Evolutionary conservation across 352 stramenopile genomes (phyloP).

Genomic region (Phytophthora nicotianae): DNA sequence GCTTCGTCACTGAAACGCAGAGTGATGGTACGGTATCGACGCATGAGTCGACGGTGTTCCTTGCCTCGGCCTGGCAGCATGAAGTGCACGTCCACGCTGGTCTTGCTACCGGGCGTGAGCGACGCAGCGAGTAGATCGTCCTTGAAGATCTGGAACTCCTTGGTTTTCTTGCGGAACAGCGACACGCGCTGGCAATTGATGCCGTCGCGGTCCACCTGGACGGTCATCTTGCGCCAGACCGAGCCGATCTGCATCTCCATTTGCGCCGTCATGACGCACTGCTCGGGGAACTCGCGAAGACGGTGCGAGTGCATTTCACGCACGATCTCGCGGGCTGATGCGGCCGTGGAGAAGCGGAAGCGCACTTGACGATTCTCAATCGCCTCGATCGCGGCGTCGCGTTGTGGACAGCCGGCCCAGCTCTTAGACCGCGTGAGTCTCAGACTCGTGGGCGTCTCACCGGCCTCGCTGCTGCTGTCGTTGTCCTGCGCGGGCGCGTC

Average conservation of each 20-base stretch:
- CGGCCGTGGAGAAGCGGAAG: conserved; percentile 67
- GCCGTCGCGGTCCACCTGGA: conserved; percentile 60
- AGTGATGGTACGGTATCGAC: conserved; percentile 49
- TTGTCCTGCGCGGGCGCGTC: conserved; percentile 14
- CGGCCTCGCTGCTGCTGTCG: conserved; percentile 29
- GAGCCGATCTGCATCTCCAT: conserved; percentile 54
- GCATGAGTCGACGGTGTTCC: conserved; percentile 59
- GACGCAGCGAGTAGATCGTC: conserved; percentile 62
- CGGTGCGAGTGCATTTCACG: conserved; percentile 74
- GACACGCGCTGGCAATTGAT: conserved; percentile 58
- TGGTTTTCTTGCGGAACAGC: conserved; percentile 67
- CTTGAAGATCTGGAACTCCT: conserved; percentile 51
- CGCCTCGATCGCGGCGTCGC: conserved; percentile 56
- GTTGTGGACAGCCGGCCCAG: conserved; percentile 49
- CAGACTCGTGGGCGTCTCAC: conserved; percentile 18
- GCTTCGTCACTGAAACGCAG: conserved; percentile 42
- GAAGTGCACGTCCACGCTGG: conserved; percentile 59
- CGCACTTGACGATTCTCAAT: conserved; percentile 62
- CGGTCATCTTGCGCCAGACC: conserved; percentile 57
- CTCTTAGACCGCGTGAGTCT: conserved; percentile 56
- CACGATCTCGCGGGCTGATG: conserved; percentile 61
- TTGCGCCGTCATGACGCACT: conserved; percentile 37
- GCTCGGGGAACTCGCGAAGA: conserved; percentile 58
- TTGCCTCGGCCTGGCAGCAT: conserved; percentile 65
- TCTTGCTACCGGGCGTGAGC: conserved; percentile 29